Evolutionary conservation across 2,329 filamentous ascomycete genomes (phyloP), one percentile per base, ranked within the genome.

Genomic region (Calonectria pseudoreteaudii): DNA sequence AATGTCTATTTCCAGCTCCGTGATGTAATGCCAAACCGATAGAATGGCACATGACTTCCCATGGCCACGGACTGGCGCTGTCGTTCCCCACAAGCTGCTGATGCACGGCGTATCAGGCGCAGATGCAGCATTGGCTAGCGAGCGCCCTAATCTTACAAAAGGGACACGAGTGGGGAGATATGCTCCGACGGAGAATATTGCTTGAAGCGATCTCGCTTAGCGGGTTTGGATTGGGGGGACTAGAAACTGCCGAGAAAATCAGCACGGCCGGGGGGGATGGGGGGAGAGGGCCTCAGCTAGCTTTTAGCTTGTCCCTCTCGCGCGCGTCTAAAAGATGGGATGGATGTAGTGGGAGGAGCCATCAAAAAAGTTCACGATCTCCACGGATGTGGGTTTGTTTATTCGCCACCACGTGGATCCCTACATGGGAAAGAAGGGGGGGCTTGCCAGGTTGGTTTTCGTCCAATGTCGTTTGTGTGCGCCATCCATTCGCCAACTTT

Each of bases 31-130:
- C 44, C n/a, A 47, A 10, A 47, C 44, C 1, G 28, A 20, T 31
- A 30, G 28, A 30, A 30, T 53, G 56, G 56, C 31, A 26, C 56
- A 28, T 62, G n/a, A 38, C 28, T 11, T n/a, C 23, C 20, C 2
- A 41, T 41, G 18, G 36, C n/a, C n/a, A 36, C n/a, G 34, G 34
- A n/a, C 23, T 41, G 26, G 56, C 34, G 56, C 1, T 18, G 56
- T 62, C n/a, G n/a, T n/a, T n/a, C 23, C 23, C 56, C 38, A 36
- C 38, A 23, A 2, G 56, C 28, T 30, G 56, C 28, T 30, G 38
- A 62, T 26, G 56, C 56, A 62, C 31, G 56, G 56, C 56, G 56
- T 62, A 62, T 62, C 56, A 38, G 34, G 56, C 56, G 56, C 56
- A 26, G 56, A 62, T 62, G 56, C 56, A 28, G 41, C 56, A 62